Evolutionary conservation across 805 yeast genomes (phyloP).

Genomic region (Candida berthetii): DNA sequence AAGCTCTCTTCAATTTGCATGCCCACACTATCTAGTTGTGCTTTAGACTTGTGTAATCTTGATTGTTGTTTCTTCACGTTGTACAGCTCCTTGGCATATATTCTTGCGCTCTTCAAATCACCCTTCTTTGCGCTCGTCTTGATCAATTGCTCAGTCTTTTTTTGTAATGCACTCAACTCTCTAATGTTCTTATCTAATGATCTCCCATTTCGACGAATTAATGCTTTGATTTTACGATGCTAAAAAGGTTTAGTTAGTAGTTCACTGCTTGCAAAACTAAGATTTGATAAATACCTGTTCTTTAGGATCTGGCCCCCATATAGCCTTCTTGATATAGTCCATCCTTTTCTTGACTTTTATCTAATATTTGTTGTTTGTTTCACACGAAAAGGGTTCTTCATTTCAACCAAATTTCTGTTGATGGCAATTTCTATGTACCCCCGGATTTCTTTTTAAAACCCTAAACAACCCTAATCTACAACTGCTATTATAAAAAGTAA

Average conservation of each 20-base stretch:
- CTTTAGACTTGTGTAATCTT: constrained; percentile 72
- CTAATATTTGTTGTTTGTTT: too few relatives aligned
- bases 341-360: constrained; percentile 28
- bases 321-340: constrained; percentile 81
- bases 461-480: too few relatives aligned
- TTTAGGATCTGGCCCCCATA: constrained; percentile 96
- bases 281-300: constrained; percentile 63
- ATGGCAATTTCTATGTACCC: background rate
- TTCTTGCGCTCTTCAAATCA: constrained; percentile 66
- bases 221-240: constrained; percentile 64
- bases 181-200: constrained; percentile 61
- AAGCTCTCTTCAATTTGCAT: constrained; percentile 92
- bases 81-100: constrained; percentile 80
- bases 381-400: background rate
- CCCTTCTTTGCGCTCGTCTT: constrained; percentile 69
- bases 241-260: constrained; percentile 3
- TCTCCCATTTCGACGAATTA: constrained; percentile 79
- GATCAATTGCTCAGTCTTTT: constrained; percentile 73
- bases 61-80: constrained; percentile 67
- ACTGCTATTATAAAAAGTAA: too few relatives aligned
- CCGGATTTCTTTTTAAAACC: background rate
- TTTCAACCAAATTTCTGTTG: background rate
- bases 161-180: constrained; percentile 62
- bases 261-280: too few relatives aligned
- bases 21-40: constrained; percentile 78